Base-by-base conservation (phyloP, 2,329 filamentous ascomycete species). In the Ceratocystis alfenasii region DNA sequence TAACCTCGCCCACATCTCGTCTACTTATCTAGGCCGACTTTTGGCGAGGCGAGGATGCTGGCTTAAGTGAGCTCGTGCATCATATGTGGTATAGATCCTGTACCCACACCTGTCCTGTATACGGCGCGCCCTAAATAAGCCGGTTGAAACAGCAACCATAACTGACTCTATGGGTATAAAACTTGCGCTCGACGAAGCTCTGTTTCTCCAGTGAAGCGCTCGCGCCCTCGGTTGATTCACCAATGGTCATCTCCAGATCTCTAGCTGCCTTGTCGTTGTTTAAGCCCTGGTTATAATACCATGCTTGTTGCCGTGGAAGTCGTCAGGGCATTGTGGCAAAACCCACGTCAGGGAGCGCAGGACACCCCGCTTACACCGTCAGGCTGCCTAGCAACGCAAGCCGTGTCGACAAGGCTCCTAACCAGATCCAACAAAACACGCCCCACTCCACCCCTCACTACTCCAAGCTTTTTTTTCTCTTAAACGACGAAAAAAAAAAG, bases 361-460 rank as follows among this genome's bases (percentile, higher is more conserved):
- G 30, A 33, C 30, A n/a, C 48, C 20, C 48, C 48, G 20, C 48
- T 50, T 22, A 6, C 17, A 10, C 12, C 53, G 22, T 22, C 8
- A 28, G 3, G 53, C 53, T 57, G 53, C 53, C 53, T 57, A 57
- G 53, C 53, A 57, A 57, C 53, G 53, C 17, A 57, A 57, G 53
- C 22, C 53, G 22, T 57, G 53, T 10, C 28, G 17, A 57, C 53
- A 57, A 57, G 28, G 53, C 53, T 30, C 28, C 53, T 33, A 30
- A 20, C 22, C 22, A 57, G 25, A 41, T 41, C 36, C 36, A 17
- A 57, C 25, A 50, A 57, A 57, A 57, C 22, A 57, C 25, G 28
- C 53, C 22, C 28, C 22, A 30, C 53, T 30, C 10, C 25, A 57
- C 53, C 28, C 25, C 53, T 30, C 53, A 25, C 20, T n/a, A 15